These are phyloP conservation scores for Nothomitra cinnamomea DNA, from an alignment of 2,329 filamentous ascomycete genomes.

Conservation along the genomic window DNA sequence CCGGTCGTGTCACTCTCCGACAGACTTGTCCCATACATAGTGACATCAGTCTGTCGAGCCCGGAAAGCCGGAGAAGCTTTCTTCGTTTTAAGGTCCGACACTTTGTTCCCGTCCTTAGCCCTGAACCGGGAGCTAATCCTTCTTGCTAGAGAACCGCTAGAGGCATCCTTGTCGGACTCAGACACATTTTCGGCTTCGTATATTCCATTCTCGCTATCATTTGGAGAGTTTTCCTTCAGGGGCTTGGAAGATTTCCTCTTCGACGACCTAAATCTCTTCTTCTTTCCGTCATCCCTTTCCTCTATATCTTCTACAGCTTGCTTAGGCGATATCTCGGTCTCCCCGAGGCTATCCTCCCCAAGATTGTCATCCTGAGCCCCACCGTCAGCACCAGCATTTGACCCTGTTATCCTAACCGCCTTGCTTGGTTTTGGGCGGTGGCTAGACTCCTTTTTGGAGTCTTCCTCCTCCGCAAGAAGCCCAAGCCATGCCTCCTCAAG, in stretches of 20 bases:
- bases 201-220: neutral
- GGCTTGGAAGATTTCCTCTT: slow-evolving; percentile 15
- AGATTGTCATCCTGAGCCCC: neutral
- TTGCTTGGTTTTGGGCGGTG: neutral
- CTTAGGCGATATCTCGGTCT: neutral
- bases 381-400: neutral
- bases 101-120: neutral
- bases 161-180: neutral
- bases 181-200: neutral
- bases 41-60: neutral
- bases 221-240: neutral
- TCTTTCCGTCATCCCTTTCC: neutral
- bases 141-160: neutral
- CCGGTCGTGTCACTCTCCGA: slow-evolving; percentile 23
- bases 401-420: neutral
- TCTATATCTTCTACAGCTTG: neutral
- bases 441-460: neutral
- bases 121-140: neutral
- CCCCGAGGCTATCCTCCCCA: neutral
- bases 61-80: neutral
- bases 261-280: slow-evolving; percentile 23
- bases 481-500: slow-evolving; percentile 63
- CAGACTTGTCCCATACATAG: slow-evolving; percentile 8
- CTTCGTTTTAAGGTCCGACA: neutral
- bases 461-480: slow-evolving; percentile 23